Evolutionary conservation across 2,329 filamentous ascomycete species (phyloP).

Genomic region (Diplodia sapinea): DNA sequence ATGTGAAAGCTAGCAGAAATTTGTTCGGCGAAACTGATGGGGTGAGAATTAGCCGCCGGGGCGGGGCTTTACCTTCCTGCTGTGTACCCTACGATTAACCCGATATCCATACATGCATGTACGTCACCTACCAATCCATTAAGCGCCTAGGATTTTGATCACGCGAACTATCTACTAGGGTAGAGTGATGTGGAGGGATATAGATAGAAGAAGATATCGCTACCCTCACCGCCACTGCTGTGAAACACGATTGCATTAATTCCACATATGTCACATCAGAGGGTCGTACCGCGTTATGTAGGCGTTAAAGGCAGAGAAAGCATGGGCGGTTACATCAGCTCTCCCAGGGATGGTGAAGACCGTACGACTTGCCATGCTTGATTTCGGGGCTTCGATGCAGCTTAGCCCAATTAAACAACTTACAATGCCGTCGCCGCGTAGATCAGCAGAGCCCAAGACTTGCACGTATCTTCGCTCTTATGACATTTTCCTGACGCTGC

Average conservation of each 20-base stretch:
- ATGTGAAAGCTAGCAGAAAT: too few species aligned
- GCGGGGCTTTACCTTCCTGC: too few species aligned
- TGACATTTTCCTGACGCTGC: background rate
- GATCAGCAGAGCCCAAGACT: background rate
- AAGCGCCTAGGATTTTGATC: too few species aligned
- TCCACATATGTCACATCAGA: background rate
- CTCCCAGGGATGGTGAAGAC: background rate
- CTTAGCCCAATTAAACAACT: background rate
- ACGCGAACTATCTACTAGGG: too few species aligned
- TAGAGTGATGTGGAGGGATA: too few species aligned
- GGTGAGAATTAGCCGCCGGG: too few species aligned
- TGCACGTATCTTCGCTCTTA: background rate
- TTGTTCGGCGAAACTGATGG: too few species aligned
- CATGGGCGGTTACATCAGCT: background rate
- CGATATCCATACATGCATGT: too few species aligned
- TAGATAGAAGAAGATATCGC: too few species aligned
- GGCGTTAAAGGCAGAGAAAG: background rate
- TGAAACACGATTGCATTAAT: background rate
- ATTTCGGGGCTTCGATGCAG: constrained; percentile 1
- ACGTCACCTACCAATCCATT: too few species aligned
- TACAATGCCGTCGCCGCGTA: background rate
- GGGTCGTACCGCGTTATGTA: background rate
- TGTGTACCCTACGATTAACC: too few species aligned
- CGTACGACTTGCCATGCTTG: constrained; percentile 4
- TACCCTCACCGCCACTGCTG: constrained; percentile 1